Evolutionary conservation across 257 asterid species (phyloP).

Genomic region (Solanum ossicruentum): DNA sequence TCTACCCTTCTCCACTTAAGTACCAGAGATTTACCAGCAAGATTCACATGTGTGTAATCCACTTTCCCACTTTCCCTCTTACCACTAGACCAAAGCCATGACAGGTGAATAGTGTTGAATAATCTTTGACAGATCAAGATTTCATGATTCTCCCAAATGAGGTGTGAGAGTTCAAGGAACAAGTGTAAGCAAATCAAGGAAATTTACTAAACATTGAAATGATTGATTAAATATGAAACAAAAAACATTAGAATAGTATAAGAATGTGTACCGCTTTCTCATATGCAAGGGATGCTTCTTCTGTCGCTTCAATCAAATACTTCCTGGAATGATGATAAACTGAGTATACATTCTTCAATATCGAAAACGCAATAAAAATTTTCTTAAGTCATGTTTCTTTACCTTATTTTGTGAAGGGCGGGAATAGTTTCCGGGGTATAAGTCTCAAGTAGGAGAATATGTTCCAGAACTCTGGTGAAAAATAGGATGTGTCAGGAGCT

Average conservation of each 20-base stretch:
- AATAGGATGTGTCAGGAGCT: neutral
- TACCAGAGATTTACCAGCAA: neutral
- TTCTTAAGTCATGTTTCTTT: neutral
- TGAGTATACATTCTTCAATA: neutral
- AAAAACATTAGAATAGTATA: neutral
- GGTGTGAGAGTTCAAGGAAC: neutral
- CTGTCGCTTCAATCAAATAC: conserved; percentile 82
- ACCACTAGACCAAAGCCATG: neutral
- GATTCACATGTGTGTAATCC: neutral
- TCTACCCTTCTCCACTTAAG: neutral
- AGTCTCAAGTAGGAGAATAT: conserved; percentile 88
- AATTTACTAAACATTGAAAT: neutral
- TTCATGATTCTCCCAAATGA: neutral
- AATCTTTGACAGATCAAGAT: neutral
- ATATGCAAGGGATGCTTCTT: conserved; percentile 88
- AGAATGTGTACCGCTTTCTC: conserved; percentile 75
- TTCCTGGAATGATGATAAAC: conserved; percentile 35
- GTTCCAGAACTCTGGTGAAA: conserved; percentile 72
- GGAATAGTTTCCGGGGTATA: conserved; percentile 84
- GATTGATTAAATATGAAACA: neutral
- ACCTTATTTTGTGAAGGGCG: conserved; percentile 94
- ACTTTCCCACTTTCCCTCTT: neutral
- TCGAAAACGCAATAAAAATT: neutral
- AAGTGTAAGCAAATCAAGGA: neutral
- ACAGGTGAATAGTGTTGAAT: neutral